Conservation (phyloP, 1,284 basidiomycete species). For the Ganoderma lingzhi region DNA sequence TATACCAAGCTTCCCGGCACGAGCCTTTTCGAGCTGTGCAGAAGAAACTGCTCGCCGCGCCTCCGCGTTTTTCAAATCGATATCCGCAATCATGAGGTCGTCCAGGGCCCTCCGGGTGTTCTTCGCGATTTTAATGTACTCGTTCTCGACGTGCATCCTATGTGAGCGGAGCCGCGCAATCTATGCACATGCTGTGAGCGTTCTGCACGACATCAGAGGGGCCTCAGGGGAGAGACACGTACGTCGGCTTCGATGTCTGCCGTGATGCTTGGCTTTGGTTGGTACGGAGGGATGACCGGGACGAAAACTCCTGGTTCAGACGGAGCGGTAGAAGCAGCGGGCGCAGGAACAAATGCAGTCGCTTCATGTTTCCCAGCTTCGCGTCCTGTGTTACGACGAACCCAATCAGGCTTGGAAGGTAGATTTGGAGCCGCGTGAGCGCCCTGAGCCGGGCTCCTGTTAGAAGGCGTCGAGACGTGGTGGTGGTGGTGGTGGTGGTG, state of each 20-base stretch:
- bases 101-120: constrained; percentile 59
- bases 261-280: constrained; percentile 18
- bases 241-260: constrained; percentile 31
- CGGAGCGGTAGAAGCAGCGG: constrained; percentile 14
- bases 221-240: neutral
- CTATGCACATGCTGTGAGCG: constrained; percentile 29
- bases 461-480: constrained; percentile 28
- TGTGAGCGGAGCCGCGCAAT: constrained; percentile 46
- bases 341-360: constrained; percentile 17
- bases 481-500: constrained; percentile 13
- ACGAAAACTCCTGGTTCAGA: constrained; percentile 12
- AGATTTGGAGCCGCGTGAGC: constrained; percentile 24
- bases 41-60: constrained; percentile 62
- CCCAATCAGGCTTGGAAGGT: constrained; percentile 34
- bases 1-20: constrained; percentile 64
- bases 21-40: constrained; percentile 66
- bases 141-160: constrained; percentile 48
- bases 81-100: constrained; percentile 63
- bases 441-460: constrained; percentile 32
- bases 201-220: neutral
- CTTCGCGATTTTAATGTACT: constrained; percentile 52
- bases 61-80: constrained; percentile 67
- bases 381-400: constrained; percentile 24
- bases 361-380: constrained; percentile 17
- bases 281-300: constrained; percentile 24